Evolutionary conservation across 768 basidiomycete genomes (phyloP).

Genomic region (Grammothele lineata): DNA sequence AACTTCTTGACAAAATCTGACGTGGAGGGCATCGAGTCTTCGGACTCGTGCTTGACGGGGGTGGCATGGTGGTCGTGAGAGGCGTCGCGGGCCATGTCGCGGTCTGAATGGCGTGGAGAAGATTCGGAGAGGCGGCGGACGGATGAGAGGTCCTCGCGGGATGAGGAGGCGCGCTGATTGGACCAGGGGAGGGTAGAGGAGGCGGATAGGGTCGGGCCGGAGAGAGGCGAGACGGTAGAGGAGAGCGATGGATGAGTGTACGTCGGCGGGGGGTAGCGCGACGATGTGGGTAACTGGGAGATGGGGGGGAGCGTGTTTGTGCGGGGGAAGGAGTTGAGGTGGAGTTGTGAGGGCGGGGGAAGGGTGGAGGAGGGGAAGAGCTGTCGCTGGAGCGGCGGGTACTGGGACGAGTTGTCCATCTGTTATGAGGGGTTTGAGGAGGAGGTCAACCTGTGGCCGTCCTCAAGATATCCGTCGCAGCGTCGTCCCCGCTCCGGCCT

Average conservation of each 20-base stretch:
- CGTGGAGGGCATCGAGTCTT: slow-evolving; percentile 82
- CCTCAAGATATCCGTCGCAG: too few relatives aligned
- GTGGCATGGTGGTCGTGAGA: slow-evolving; percentile 12
- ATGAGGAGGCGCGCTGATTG: slow-evolving; percentile 29
- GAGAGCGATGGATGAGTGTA: slow-evolving; percentile 33
- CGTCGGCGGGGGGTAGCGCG: slow-evolving; percentile 31
- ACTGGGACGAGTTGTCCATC: slow-evolving; percentile 26
- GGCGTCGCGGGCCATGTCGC: slow-evolving; percentile 22
- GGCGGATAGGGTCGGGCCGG: slow-evolving; percentile 23
- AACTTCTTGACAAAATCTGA: slow-evolving; percentile 94
- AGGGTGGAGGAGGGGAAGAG: slow-evolving; percentile 41
- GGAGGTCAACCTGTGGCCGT: background rate
- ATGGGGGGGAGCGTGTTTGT: slow-evolving; percentile 40
- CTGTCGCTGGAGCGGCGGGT: slow-evolving; percentile 28
- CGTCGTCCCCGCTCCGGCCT: too few relatives aligned
- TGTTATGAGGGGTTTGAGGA: slow-evolving; percentile 12
- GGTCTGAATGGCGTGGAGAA: slow-evolving; percentile 14
- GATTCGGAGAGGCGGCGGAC: slow-evolving; percentile 24
- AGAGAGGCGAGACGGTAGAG: slow-evolving; percentile 24
- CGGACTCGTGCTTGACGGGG: slow-evolving; percentile 35
- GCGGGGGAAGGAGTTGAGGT: slow-evolving; percentile 31
- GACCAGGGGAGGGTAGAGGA: slow-evolving; percentile 28
- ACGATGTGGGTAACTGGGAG: slow-evolving; percentile 24
- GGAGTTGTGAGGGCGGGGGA: slow-evolving; percentile 40
- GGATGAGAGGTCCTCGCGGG: slow-evolving; percentile 30